These are phyloP conservation scores for Pouteria glomerata DNA, from an alignment of 148 eudicot species.

Conservation along the genomic window DNA sequence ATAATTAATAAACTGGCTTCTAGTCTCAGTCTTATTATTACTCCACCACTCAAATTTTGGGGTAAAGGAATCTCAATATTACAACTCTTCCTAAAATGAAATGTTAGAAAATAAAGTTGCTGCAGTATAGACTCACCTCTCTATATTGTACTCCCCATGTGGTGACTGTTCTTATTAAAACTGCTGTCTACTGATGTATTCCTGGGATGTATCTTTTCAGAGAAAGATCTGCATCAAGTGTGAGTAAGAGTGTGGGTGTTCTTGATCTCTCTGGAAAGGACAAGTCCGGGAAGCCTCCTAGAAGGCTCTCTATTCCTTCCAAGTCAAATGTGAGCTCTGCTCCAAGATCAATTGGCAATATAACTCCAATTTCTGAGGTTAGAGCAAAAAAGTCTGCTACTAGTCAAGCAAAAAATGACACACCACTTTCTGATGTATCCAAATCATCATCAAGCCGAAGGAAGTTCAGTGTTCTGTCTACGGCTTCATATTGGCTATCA, in stretches of 20 bases:
- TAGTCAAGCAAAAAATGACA: constrained; percentile 40
- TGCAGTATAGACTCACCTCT: neutral
- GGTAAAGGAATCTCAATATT: neutral
- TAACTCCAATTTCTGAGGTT: constrained; percentile 68
- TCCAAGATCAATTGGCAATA: constrained; percentile 34
- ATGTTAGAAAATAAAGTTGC: neutral
- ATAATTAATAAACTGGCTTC: neutral
- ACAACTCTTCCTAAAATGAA: neutral
- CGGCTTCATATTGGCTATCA: constrained; percentile 81
- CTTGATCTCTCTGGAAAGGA: constrained; percentile 66
- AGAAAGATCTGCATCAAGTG: constrained; percentile 46
- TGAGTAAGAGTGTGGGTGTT: constrained; percentile 65
- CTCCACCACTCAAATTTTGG: neutral
- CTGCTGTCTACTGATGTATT: neutral
- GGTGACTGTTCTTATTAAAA: too few relatives aligned
- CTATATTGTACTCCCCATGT: neutral
- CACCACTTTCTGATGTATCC: constrained; percentile 60
- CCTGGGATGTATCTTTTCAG: constrained; percentile 26
- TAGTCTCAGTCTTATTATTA: neutral
- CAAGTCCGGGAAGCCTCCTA: constrained; percentile 64
- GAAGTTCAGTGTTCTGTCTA: constrained; percentile 55
- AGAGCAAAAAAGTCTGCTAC: constrained; percentile 37
- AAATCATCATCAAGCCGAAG: constrained; percentile 51
- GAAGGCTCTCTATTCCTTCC: constrained; percentile 68
- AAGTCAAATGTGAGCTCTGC: constrained; percentile 50